These are phyloP conservation scores for Hypoxylon rubiginosum DNA, from an alignment of 2,329 filamentous ascomycete species.

Conservation along the genomic window DNA sequence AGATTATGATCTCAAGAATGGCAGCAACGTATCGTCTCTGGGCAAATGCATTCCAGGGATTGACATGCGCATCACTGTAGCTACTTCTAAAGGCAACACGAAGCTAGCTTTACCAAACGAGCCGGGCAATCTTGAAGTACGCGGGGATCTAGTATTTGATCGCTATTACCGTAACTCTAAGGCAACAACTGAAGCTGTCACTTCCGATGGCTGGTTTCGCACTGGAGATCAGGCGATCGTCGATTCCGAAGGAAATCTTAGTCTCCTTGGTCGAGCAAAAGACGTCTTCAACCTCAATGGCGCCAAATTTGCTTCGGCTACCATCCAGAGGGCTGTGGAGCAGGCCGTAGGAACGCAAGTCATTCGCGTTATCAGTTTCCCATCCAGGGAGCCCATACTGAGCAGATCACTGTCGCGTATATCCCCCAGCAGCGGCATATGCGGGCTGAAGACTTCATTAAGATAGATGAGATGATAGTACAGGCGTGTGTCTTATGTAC, in stretches of 20 bases:
- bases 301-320: no score
- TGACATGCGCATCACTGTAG: conserved; percentile 49
- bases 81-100: conserved; percentile 14
- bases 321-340: neutral
- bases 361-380: conserved; percentile 58
- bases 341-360: conserved; percentile 41
- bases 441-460: neutral
- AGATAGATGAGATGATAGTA: no score
- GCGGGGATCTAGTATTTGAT: conserved; percentile 72
- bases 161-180: conserved; percentile 72
- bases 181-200: conserved; percentile 70
- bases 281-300: conserved; percentile 45
- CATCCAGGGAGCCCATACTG: conserved; percentile 8
- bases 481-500: no score
- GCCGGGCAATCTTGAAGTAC: conserved; percentile 71
- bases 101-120: conserved; percentile 41
- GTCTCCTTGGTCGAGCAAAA: conserved; percentile 56
- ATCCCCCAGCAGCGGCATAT: neutral
- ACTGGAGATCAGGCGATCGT: conserved; percentile 57
- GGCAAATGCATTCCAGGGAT: conserved; percentile 57
- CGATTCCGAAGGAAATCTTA: conserved; percentile 53
- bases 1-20: conserved; percentile 52
- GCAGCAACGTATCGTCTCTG: conserved; percentile 53
- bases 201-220: conserved; percentile 60
- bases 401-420: conserved; percentile 44